Evolutionary conservation across 2,329 filamentous ascomycete genomes (phyloP).

Genomic region (Arthrobotrys sphaeroides): DNA sequence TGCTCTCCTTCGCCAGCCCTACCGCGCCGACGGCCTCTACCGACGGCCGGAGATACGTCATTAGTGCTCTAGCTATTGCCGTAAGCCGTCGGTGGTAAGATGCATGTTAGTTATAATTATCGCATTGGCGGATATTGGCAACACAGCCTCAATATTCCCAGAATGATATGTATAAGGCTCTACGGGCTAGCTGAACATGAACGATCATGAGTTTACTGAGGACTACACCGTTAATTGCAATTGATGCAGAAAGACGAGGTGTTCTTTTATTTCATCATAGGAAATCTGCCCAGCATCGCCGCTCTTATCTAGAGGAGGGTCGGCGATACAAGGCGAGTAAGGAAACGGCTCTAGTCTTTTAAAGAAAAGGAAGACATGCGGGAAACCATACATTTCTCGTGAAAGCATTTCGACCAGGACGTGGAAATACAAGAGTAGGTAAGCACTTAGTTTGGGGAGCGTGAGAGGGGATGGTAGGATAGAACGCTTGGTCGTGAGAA

Average conservation of each 20-base stretch:
- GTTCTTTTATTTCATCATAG: neutral
- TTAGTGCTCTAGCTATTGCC: neutral
- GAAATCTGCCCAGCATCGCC: neutral
- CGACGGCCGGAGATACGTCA: neutral
- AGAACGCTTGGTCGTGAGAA: conserved; percentile 15
- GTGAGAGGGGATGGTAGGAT: neutral
- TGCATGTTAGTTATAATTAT: no score
- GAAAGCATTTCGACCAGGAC: conserved; percentile 1
- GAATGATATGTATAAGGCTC: no score
- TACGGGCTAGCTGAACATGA: no score
- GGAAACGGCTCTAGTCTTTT: conserved; percentile 29
- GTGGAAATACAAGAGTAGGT: neutral
- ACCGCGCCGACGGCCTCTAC: conserved; percentile 1
- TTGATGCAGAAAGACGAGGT: neutral
- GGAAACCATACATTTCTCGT: neutral
- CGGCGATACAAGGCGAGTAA: neutral
- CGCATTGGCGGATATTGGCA: neutral
- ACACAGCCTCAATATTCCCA: neutral
- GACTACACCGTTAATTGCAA: no score
- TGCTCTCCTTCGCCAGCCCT: neutral
- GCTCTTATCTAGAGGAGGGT: neutral
- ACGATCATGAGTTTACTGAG: neutral
- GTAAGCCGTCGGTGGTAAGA: neutral
- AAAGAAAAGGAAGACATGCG: neutral
- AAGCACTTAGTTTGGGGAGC: neutral